phyloP scores from a whole-genome alignment of 2,329 filamentous ascomycete genomes.

The Pestalotiopsis sp. region DNA sequence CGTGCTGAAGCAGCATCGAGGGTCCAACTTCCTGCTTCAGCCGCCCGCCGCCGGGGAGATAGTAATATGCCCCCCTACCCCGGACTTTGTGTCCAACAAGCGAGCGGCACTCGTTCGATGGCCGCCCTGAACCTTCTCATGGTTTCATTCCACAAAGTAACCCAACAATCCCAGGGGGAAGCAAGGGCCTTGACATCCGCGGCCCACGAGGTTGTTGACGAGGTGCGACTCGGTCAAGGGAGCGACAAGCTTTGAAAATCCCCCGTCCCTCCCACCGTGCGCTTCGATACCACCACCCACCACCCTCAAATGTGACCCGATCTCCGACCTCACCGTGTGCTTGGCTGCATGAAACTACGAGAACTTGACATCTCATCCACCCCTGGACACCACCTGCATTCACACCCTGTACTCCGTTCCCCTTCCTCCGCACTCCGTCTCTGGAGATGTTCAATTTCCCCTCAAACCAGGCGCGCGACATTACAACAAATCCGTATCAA shows the following conservation, averaged over 20 bases:
- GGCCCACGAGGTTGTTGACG: not conserved
- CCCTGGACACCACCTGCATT: not conserved
- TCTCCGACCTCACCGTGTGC: constrained; percentile 2
- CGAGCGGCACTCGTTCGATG: not conserved
- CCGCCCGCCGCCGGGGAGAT: not conserved
- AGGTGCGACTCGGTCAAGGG: constrained; percentile 2
- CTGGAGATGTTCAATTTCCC: too few species aligned
- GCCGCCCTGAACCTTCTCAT: not conserved
- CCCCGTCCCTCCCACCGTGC: not conserved
- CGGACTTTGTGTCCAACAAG: not conserved
- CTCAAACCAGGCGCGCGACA: too few species aligned
- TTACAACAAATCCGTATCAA: too few species aligned
- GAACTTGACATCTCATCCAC: not conserved
- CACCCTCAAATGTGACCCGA: not conserved
- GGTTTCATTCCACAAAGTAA: not conserved
- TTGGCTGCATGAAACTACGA: not conserved
- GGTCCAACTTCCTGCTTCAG: constrained; percentile 5
- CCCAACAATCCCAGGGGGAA: not conserved
- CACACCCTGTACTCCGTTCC: too few species aligned
- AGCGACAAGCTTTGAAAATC: not conserved
- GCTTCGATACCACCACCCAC: not conserved
- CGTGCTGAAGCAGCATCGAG: not conserved
- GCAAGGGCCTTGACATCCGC: not conserved
- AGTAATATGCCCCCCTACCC: not conserved
- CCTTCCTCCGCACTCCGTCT: too few species aligned